A percentile compares a stretch with the other conserved stretches of the same genome.
Evolutionary conservation across 2,329 filamentous ascomycete species (phyloP).

Genomic region (Microsporum ferrugineum): DNA sequence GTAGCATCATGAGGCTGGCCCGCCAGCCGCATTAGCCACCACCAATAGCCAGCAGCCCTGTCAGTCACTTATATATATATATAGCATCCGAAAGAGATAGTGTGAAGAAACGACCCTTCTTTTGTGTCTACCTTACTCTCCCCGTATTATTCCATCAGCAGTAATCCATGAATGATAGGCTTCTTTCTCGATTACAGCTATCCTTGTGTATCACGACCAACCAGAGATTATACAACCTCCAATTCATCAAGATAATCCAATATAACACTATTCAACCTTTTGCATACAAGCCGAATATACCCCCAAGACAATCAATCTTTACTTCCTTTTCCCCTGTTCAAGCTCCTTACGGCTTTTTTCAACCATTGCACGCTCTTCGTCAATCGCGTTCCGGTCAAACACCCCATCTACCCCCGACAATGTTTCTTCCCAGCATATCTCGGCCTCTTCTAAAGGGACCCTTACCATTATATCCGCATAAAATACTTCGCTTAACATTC

Average conservation of each 20-base stretch:
- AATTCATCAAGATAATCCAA: neutral
- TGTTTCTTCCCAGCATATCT: neutral
- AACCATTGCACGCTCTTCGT: neutral
- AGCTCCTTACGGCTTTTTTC: neutral
- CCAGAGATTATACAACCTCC: neutral
- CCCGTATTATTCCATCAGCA: neutral
- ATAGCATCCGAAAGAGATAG: too few relatives aligned
- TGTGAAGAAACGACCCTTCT: too few relatives aligned
- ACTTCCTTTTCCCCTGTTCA: neutral
- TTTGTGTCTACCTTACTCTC: neutral
- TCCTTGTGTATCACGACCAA: neutral
- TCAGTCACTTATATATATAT: too few relatives aligned
- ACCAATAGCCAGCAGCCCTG: too few relatives aligned
- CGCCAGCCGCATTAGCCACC: too few relatives aligned
- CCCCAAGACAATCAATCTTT: neutral
- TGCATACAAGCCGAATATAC: neutral
- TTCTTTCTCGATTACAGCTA: too few relatives aligned
- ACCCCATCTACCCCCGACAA: neutral
- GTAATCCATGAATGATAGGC: neutral
- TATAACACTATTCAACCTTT: neutral
- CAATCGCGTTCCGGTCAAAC: neutral
- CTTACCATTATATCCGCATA: constrained; percentile 4
- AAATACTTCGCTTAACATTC: constrained; percentile 1
- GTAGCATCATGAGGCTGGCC: too few relatives aligned
- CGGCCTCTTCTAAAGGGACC: neutral